Conservation (phyloP, 2,329 filamentous ascomycete genomes). For the Penicillium sp. region DNA sequence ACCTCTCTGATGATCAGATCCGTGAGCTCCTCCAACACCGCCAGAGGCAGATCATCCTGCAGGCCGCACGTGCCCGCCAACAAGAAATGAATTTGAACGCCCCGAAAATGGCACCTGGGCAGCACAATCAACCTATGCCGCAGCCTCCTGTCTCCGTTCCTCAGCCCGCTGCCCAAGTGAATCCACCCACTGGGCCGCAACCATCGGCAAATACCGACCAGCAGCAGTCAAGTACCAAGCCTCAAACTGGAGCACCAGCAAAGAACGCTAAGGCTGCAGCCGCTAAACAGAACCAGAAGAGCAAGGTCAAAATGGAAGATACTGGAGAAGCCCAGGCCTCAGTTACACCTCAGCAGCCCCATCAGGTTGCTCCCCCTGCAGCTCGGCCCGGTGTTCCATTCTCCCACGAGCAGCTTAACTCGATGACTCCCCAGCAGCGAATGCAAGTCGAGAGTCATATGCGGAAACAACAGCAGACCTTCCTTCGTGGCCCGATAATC, state of each 20-base stretch:
- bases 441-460: slow-evolving; percentile 37
- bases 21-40: slow-evolving; percentile 37
- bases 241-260: slow-evolving; percentile 25
- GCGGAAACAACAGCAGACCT: slow-evolving; percentile 34
- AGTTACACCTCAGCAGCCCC: slow-evolving; percentile 33
- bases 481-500: slow-evolving; percentile 30
- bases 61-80: slow-evolving; percentile 31
- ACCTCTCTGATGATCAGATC: slow-evolving; percentile 46
- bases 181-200: slow-evolving; percentile 24
- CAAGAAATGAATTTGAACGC: slow-evolving; percentile 19
- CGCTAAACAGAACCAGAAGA: slow-evolving; percentile 40
- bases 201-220: slow-evolving; percentile 27
- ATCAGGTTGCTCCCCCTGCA: slow-evolving; percentile 20
- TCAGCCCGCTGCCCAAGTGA: slow-evolving; percentile 25
- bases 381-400: slow-evolving; percentile 20
- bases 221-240: slow-evolving; percentile 30
- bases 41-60: slow-evolving; percentile 36
- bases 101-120: slow-evolving; percentile 21
- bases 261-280: slow-evolving; percentile 30
- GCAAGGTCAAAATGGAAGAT: slow-evolving; percentile 48
- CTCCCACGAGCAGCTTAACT: slow-evolving; percentile 39
- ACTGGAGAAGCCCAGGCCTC: slow-evolving; percentile 44
- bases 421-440: slow-evolving; percentile 46
- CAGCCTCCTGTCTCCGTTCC: slow-evolving; percentile 24
- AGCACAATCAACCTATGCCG: slow-evolving; percentile 28